Evolutionary conservation across 108 stramenopile genomes (phyloP).

Genomic region (Pseudonitzschia pungens): DNA sequence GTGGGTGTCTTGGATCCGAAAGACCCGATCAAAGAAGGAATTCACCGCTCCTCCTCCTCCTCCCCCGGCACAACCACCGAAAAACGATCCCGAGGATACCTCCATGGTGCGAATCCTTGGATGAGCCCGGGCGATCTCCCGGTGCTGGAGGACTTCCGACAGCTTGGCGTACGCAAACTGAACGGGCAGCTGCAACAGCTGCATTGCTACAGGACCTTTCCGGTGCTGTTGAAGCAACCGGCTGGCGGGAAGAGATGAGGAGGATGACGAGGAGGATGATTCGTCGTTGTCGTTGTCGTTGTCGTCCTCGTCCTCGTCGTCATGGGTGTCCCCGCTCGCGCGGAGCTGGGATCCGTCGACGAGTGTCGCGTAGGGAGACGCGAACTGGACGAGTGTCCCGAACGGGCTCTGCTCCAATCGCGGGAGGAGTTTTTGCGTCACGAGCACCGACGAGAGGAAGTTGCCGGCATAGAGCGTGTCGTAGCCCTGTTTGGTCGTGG

Average conservation of each 20-base stretch:
- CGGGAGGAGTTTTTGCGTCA: slow-evolving; percentile 10
- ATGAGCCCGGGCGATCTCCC: neutral
- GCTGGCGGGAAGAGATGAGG: neutral
- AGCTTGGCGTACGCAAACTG: slow-evolving; percentile 11
- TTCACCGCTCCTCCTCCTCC: neutral
- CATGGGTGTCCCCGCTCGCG: neutral
- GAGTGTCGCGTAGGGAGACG: neutral
- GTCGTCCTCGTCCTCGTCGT: too few relatives aligned
- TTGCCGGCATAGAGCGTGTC: slow-evolving; percentile 3
- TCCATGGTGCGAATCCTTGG: slow-evolving; percentile 9
- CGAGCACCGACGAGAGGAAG: neutral
- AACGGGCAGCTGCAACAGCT: neutral
- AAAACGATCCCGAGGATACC: neutral
- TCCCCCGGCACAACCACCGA: too few relatives aligned
- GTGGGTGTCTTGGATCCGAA: neutral
- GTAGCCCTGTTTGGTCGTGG: slow-evolving; percentile 1
- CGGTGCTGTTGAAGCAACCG: neutral
- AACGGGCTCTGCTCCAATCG: neutral
- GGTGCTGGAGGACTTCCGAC: slow-evolving; percentile 2
- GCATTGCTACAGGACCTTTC: neutral
- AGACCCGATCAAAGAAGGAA: neutral
- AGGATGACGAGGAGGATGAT: too few relatives aligned
- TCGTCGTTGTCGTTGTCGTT: too few relatives aligned
- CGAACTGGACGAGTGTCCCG: slow-evolving; percentile 7
- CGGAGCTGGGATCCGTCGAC: slow-evolving; percentile 5